phyloP scores from a whole-genome alignment of 257 asterid species.

The Forsythia suspensa region DNA sequence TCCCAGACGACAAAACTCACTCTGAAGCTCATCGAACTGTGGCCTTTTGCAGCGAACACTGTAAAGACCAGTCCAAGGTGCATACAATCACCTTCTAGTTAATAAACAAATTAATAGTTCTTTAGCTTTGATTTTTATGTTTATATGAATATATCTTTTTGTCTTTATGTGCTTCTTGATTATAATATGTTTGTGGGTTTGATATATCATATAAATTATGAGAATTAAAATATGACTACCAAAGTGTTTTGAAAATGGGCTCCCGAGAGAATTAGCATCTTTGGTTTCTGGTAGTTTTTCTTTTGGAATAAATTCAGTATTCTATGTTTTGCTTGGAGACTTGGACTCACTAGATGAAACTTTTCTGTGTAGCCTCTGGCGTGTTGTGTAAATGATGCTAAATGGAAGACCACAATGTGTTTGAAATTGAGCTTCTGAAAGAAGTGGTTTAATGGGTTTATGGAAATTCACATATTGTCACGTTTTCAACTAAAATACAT shows the following conservation, averaged over 20 bases:
- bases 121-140: background rate
- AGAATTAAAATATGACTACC: background rate
- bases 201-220: background rate
- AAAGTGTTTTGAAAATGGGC: constrained; percentile 28
- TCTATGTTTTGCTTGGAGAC: background rate
- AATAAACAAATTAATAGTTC: background rate
- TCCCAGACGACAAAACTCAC: constrained; percentile 21
- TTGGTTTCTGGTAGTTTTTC: background rate
- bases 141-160: background rate
- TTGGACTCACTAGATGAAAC: background rate
- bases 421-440: background rate
- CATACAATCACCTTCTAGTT: background rate
- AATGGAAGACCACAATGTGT: background rate
- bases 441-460: too few species aligned
- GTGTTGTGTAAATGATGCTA: background rate
- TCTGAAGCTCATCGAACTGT: constrained; percentile 19
- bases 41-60: constrained; percentile 57
- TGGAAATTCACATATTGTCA: background rate
- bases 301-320: background rate
- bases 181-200: background rate
- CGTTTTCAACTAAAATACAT: too few species aligned
- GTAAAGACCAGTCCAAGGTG: constrained; percentile 55
- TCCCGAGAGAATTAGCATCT: constrained; percentile 2
- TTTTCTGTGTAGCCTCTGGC: too few species aligned
- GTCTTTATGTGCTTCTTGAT: background rate